Base-by-base conservation (phyloP, 768 basidiomycete genomes). In the Lenzites betulinus region DNA sequence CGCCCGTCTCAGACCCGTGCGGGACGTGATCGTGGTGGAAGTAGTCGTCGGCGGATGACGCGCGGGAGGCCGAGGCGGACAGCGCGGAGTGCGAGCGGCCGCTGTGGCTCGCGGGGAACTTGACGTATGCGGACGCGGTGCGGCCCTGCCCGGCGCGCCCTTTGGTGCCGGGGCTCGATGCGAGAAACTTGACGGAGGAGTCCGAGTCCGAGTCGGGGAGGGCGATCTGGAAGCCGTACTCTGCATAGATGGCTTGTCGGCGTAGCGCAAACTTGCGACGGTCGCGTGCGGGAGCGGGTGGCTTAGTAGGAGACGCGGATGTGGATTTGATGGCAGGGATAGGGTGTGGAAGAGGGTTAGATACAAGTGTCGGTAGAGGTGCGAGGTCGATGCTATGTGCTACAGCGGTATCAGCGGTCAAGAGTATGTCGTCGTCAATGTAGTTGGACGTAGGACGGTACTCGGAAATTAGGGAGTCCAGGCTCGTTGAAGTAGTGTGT, bases 171-270 rank as follows among this genome's bases (percentile, higher is more conserved):
- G 49, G 54, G 48, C 54, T 56, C 53, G 13, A 18, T 3, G 50
- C 38, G 35, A 56, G 33, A 30, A 42, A 20, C 35, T 55, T 51
- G 41, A 51, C 48, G 15, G 56, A 42, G 36, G 50, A 44, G 25
- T 54, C 55, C 18, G 61, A 62, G 51, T 62, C 61, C 26, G 61
- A 57, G 26, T 58, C 61, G 25, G 61, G 61, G 11, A 62, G 56
- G 23, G 61, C 55, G 44, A 62, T 52, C 39, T 58, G 50, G 46
- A 62, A 54, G 35, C 56, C 56, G 26, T 57, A 51, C 33, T 62
- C 61, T 9, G 61, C 61, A 15, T 62, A 62, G 26, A 62, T 58
- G 15, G 61, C 61, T 39, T 62, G 61, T 16, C 61, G 43, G 3
- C 61, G 44, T 51, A 53, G 51, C 11, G 61, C 61, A 46, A 62